These are phyloP conservation scores for Symmetrospora coprosmae DNA, from an alignment of 768 basidiomycete species.

Conservation along the genomic window DNA sequence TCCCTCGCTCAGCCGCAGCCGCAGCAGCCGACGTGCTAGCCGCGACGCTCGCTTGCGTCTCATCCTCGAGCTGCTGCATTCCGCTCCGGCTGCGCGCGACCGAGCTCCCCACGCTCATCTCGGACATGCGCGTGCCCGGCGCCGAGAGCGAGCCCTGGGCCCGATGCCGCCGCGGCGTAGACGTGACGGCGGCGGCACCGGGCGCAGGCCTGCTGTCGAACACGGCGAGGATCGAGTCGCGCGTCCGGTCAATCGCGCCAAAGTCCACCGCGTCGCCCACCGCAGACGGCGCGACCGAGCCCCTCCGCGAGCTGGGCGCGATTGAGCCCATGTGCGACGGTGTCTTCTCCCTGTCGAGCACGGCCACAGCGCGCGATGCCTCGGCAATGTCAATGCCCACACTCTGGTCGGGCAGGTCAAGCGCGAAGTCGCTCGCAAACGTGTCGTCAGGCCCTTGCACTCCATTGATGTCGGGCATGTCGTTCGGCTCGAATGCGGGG, in stretches of 20 bases:
- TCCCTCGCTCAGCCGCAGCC: constrained; percentile 26
- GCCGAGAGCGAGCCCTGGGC: constrained; percentile 3
- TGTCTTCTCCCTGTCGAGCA: no score
- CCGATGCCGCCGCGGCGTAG: no score
- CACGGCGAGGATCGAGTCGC: constrained; percentile 47
- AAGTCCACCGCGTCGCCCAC: constrained; percentile 1
- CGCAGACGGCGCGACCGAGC: background rate
- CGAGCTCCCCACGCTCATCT: no score
- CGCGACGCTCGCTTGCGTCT: constrained; percentile 19
- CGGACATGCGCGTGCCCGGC: constrained; percentile 12
- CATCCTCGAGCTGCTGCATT: no score
- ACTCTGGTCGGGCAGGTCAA: constrained; percentile 40
- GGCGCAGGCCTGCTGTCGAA: constrained; percentile 31
- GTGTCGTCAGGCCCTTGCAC: constrained; percentile 34
- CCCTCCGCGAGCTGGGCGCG: background rate
- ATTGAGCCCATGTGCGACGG: background rate
- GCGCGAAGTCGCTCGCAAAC: constrained; percentile 54
- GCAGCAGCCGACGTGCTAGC: constrained; percentile 36
- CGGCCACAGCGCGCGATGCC: background rate
- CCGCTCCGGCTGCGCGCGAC: no score
- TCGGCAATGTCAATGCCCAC: background rate
- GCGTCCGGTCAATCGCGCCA: constrained; percentile 12
- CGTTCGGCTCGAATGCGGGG: background rate
- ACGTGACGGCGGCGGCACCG: no score
- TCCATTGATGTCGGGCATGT: constrained; percentile 34